Conservation (phyloP, 805 yeast genomes). For the Metschnikowia gelsemii region DNA sequence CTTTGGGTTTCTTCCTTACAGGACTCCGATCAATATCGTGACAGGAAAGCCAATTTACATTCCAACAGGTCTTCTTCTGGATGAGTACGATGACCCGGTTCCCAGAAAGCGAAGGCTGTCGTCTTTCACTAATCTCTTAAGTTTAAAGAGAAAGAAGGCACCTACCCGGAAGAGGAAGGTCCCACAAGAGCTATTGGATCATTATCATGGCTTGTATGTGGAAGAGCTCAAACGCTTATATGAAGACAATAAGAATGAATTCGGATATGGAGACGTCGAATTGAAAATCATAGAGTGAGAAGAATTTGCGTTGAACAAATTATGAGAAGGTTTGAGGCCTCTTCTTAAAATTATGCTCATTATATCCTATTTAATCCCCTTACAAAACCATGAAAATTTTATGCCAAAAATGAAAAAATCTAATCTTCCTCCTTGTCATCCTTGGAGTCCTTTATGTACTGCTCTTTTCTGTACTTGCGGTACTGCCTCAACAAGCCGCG, state of each 20-base stretch:
- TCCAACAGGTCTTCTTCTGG: slow-evolving; percentile 41
- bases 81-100: slow-evolving; percentile 32
- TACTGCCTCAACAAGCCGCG: slow-evolving; percentile 35
- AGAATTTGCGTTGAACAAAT: no score
- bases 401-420: background rate
- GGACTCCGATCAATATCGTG: slow-evolving; percentile 77
- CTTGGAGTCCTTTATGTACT: slow-evolving; percentile 9
- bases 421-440: slow-evolving; percentile 17
- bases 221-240: slow-evolving; percentile 61
- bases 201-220: slow-evolving; percentile 71
- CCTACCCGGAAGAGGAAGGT: slow-evolving; percentile 27
- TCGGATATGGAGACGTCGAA: slow-evolving; percentile 49
- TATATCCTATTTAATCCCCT: slow-evolving; percentile 5
- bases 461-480: slow-evolving; percentile 20
- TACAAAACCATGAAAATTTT: slow-evolving; percentile 2
- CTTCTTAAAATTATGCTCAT: background rate
- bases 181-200: slow-evolving; percentile 50
- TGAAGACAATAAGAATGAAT: slow-evolving; percentile 62
- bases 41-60: slow-evolving; percentile 66
- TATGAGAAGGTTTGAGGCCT: no score
- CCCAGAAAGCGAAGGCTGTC: slow-evolving; percentile 17
- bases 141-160: slow-evolving; percentile 19
- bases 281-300: slow-evolving; percentile 45
- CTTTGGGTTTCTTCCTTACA: slow-evolving; percentile 84
- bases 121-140: slow-evolving; percentile 33